Evolutionary conservation across 345 rosid species (phyloP), one percentile per base, ranked within the genome.

Genomic region (Citrus mangshanensis): DNA sequence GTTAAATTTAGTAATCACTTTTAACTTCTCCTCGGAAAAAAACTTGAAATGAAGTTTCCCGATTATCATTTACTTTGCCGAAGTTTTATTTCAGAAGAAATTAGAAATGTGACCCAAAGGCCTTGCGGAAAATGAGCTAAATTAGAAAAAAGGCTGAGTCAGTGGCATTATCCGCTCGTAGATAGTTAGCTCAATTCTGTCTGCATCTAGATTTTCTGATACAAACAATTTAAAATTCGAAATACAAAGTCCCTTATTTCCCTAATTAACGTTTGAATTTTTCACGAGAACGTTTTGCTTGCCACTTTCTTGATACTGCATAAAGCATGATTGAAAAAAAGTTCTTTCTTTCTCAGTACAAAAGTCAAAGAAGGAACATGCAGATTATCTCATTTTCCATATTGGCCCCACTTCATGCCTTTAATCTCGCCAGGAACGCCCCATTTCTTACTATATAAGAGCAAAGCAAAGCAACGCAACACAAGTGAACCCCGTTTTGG

Each of bases 341-440:
- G 1, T 18, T 70, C 35, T 59, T 58, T 46, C 38, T 2, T 30
- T 25, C 37, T 22, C 6, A 6, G 37, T 40, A 16, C 42, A 14
- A 2, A 78, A 76, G 83, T 85, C 88, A 82, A 86, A 62, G 34
- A 18, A 10, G 73, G 30, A 74, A 72, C 16, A 66, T 68, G 82
- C 84, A 80, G 28, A 14, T 16, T 13, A 46, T 46, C 51, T 13
- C 51, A 46, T 46, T 46, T 46, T 46, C 51, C 51, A 32, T 4
- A 18, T 21, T 74, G 80, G 77, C 84, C 91, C 79, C 87, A 67
- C 81, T 81, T 81, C 79, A 77, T 30, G 95, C 95, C 95, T 82
- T 78, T 51, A 84, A 88, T 87, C 89, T 79, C 91, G 95, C 86
- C 74, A 35, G 56, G 70, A 74, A 67, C 30, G 58, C 18, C 16